Percentiles rank a stretch among this genome's conserved stretches.
phyloP scores from a whole-genome alignment of 176 grass and related monocot species.

The Leersia perrieri region DNA sequence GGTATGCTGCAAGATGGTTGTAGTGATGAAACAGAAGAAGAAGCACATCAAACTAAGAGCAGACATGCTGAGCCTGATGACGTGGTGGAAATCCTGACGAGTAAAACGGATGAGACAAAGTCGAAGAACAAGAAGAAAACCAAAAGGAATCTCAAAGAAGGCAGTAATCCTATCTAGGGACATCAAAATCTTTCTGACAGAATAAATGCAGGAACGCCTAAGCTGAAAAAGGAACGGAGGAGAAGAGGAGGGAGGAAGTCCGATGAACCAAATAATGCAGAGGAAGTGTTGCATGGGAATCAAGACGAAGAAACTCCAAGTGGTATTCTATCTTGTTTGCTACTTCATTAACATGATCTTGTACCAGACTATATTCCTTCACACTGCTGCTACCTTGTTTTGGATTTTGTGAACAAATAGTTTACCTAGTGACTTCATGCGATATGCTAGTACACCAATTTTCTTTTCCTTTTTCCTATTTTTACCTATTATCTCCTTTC shows the following conservation, averaged over 20 bases:
- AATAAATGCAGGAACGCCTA: slow-evolving; percentile 26
- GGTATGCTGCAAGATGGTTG: slow-evolving; percentile 26
- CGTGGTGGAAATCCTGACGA: slow-evolving; percentile 28
- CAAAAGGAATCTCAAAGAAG: slow-evolving; percentile 46
- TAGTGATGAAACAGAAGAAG: slow-evolving; percentile 38
- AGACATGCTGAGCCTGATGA: background rate
- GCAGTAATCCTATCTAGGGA: slow-evolving; percentile 10
- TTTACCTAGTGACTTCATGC: background rate
- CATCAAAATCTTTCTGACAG: slow-evolving; percentile 21
- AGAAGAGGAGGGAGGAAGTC: slow-evolving; percentile 40
- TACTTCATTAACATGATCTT: background rate
- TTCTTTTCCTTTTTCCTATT: background rate
- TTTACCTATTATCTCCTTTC: background rate
- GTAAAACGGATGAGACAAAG: slow-evolving; percentile 11
- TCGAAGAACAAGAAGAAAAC: slow-evolving; percentile 43
- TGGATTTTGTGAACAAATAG: slow-evolving; percentile 9
- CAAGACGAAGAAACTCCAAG: slow-evolving; percentile 33
- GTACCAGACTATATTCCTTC: background rate
- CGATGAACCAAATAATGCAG: slow-evolving; percentile 21
- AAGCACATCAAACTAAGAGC: slow-evolving; percentile 44
- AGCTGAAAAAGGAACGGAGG: slow-evolving; percentile 51
- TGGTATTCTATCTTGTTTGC: slow-evolving; percentile 34
- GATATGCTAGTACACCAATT: background rate
- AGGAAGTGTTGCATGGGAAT: slow-evolving; percentile 37
- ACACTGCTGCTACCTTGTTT: background rate